These are phyloP conservation scores for Neofusicoccum cordaticola DNA, from an alignment of 2,329 filamentous ascomycete genomes.

Conservation along the genomic window DNA sequence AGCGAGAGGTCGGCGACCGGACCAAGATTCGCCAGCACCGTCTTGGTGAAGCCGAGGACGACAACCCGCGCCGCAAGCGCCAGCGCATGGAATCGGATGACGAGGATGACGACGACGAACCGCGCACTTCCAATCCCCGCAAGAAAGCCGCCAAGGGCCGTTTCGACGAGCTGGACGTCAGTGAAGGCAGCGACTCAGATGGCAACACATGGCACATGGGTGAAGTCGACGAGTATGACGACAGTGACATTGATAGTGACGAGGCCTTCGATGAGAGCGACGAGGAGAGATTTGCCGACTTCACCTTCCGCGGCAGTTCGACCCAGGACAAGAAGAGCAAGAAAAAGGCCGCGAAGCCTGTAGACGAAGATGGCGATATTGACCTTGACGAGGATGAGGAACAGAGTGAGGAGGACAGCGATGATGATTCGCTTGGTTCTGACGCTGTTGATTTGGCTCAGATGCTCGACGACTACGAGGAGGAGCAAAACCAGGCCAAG, in stretches of 20 bases:
- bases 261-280: conserved; percentile 89
- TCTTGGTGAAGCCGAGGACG: conserved; percentile 53
- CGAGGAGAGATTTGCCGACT: conserved; percentile 79
- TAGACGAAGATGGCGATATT: conserved; percentile 36
- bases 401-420: conserved; percentile 46
- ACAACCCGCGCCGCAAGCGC: conserved; percentile 40
- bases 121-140: conserved; percentile 28
- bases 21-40: conserved; percentile 56
- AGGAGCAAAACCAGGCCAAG: conserved; percentile 26
- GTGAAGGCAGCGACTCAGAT: conserved; percentile 79
- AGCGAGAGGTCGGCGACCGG: conserved; percentile 53
- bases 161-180: conserved; percentile 50
- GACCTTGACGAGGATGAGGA: conserved; percentile 50
- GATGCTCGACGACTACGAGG: conserved; percentile 53
- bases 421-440: conserved; percentile 62
- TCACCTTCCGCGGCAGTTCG: conserved; percentile 63
- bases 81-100: conserved; percentile 49
- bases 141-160: conserved; percentile 31
- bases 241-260: conserved; percentile 68
- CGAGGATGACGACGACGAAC: conserved; percentile 43
- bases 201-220: conserved; percentile 84
- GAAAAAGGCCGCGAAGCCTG: conserved; percentile 25
- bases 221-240: conserved; percentile 63
- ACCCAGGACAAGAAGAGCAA: conserved; percentile 47
- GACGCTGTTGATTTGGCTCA: conserved; percentile 63